Base-by-base conservation (phyloP, 2,329 filamentous ascomycete genomes). In the Fusarium gaditjirri region DNA sequence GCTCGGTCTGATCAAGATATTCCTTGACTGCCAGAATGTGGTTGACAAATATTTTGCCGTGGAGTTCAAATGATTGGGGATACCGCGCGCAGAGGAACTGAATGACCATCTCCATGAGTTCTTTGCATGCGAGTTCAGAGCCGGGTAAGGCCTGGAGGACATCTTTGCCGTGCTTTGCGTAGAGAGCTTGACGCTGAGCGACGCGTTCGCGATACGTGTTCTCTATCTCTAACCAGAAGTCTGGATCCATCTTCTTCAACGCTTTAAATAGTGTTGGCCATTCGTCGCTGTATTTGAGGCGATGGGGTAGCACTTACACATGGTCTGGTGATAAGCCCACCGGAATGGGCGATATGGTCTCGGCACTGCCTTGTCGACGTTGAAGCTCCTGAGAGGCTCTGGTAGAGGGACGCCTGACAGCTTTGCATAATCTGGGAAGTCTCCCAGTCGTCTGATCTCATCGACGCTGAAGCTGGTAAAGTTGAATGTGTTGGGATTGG, bases 141-240 rank as follows among this genome's bases (percentile, higher is more conserved):
- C 93, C 93, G 0, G 93, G 93, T 1, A 95, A 84, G 36, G 86
- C 85, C 61, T 92, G 87, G 2, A 96, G 85, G 4, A 97, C 89
- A 7, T 84, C 81, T 14, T 85, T 84, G 4, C 92, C 90, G 71
- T 95, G 85, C 64, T 90, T 83, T 16, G 82, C 83, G 76, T 90
- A 92, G 0, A 97, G 85, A 0, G 81, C 83, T 76, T 90, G 87
- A 23, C 94, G 91, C 78, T 95, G 89, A 9, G 86, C 85, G 71
- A 97, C 91, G 27, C 92, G 89, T 3, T 85, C 76, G 49, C 82
- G 83, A 78, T 97, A 97, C 6, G 89, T 92, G 54, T 85, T 91
- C 73, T 96, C 93, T 4, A 97, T 86, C 81, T 97, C 94, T n/a
- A 97, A 84, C 94, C 94, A 97, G 89, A 92, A 97, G 78, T 97